Conservation (phyloP, 306 rosid species). For the Dryas octopetala region DNA sequence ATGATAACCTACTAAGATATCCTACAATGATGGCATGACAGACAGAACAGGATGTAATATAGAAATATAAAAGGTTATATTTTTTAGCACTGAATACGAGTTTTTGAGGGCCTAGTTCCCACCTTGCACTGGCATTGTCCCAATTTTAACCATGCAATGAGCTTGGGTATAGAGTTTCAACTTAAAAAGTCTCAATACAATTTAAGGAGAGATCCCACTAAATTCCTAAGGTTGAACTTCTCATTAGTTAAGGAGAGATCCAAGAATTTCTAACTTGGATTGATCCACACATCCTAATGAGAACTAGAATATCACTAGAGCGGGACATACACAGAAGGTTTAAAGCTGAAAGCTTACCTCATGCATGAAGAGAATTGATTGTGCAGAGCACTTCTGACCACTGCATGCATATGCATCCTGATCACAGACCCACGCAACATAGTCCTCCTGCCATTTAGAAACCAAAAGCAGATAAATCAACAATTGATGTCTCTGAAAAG, state of each 20-base stretch:
- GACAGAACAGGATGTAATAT: background rate
- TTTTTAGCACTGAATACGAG: too few species aligned
- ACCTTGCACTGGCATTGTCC: background rate
- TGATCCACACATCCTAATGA: background rate
- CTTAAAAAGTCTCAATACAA: background rate
- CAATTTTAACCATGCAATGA: background rate
- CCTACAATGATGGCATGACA: background rate
- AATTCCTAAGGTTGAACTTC: background rate
- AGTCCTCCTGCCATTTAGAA: conserved; percentile 69
- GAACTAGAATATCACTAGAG: background rate
- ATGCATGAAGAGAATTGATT: conserved; percentile 82
- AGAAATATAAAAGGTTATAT: too few species aligned
- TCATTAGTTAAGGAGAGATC: background rate
- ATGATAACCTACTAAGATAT: background rate
- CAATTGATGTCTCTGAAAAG: conserved; percentile 16
- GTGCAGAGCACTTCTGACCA: conserved; percentile 98
- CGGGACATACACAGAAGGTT: conserved; percentile 11
- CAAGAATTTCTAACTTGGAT: too few species aligned
- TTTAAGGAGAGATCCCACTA: background rate
- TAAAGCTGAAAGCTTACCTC: conserved; percentile 59
- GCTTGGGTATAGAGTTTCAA: background rate
- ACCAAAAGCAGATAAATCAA: conserved; percentile 22
- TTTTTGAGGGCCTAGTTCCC: too few species aligned
- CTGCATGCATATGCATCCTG: conserved; percentile 99
- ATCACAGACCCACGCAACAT: conserved; percentile 93